phyloP scores from a whole-genome alignment of 371 early-diverging fungal species.

The Mortierella sp. region DNA sequence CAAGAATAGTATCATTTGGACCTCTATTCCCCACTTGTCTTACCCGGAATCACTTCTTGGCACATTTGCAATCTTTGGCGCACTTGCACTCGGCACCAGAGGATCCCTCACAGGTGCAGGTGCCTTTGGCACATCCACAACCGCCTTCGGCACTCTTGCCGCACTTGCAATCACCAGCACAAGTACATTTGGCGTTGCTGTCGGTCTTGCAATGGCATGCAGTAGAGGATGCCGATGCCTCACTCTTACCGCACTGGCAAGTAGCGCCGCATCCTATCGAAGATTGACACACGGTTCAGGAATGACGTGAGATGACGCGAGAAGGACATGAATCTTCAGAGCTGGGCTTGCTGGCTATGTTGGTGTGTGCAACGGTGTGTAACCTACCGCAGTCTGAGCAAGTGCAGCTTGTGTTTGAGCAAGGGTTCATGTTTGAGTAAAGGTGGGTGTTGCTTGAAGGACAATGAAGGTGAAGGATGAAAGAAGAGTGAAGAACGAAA shows the following conservation, averaged over 20 bases:
- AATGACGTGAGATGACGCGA: conserved; percentile 39
- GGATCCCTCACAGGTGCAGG: conserved; percentile 29
- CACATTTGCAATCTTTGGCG: conserved; percentile 22
- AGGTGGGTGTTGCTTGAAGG: background rate
- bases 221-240: no score
- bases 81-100: conserved; percentile 29
- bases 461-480: background rate
- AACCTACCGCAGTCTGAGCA: conserved; percentile 35
- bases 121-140: no score
- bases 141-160: no score
- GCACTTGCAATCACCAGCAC: no score
- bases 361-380: background rate
- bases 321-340: background rate
- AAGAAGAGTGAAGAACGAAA: background rate
- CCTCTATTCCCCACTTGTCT: conserved; percentile 4
- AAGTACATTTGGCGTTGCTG: no score
- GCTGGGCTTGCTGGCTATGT: background rate
- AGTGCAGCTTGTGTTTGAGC: conserved; percentile 41
- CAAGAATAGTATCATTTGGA: background rate
- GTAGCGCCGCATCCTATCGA: no score
- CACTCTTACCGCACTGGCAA: no score
- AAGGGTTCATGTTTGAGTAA: conserved; percentile 30
- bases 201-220: no score
- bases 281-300: background rate
- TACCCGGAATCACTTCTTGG: conserved; percentile 29